Conservation (phyloP, 305 asterid species). For the Solanum aculeatissimum region DNA sequence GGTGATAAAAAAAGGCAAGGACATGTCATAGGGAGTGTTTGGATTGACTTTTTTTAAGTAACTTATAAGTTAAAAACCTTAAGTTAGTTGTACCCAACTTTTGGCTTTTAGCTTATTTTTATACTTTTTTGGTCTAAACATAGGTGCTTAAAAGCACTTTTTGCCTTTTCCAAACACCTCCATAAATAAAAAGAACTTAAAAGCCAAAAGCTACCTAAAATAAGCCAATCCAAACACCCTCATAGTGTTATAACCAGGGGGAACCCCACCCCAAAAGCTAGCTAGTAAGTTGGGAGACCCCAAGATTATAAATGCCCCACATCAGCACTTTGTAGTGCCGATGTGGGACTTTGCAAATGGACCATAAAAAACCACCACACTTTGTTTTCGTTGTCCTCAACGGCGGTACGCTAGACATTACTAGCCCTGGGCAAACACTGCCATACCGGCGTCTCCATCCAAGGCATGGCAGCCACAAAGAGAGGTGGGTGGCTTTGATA, state of each 20-base stretch:
- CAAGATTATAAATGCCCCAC: neutral
- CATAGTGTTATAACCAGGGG: neutral
- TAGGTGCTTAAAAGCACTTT: too few relatives aligned
- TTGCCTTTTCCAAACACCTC: too few relatives aligned
- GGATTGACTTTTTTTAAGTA: too few relatives aligned
- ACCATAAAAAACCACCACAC: neutral
- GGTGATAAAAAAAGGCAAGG: neutral
- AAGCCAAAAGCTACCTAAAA: too few relatives aligned
- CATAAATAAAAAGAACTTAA: too few relatives aligned
- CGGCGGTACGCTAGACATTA: neutral
- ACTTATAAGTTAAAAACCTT: too few relatives aligned
- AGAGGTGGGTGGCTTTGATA: neutral
- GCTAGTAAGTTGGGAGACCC: neutral
- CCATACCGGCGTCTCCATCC: neutral
- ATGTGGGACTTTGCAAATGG: neutral
- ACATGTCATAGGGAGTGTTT: neutral
- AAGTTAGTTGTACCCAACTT: too few relatives aligned
- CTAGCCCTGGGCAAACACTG: neutral
- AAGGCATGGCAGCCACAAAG: neutral
- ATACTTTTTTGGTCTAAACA: too few relatives aligned
- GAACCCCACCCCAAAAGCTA: neutral
- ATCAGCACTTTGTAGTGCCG: neutral
- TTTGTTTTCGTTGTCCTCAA: neutral
- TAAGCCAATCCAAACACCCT: too few relatives aligned
- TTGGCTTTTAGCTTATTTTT: too few relatives aligned